Evolutionary conservation across 2,329 filamentous ascomycete species (phyloP).

Genomic region (Talaromyces atroroseus): DNA sequence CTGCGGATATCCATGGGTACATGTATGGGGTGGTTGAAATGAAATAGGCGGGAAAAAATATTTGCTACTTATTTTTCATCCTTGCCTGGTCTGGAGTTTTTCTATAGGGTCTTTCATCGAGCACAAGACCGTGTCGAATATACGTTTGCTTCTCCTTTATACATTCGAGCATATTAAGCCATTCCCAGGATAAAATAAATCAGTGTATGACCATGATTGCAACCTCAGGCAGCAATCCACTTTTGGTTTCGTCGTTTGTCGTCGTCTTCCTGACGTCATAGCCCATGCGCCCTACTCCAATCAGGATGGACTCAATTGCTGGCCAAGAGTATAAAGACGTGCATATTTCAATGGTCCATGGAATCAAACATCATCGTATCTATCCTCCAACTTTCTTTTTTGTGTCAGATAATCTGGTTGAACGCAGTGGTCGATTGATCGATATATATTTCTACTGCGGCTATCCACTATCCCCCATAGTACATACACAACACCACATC

Average conservation of each 20-base stretch:
- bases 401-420: not conserved
- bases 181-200: no score
- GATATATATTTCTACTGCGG: not conserved
- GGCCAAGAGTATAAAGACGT: not conserved
- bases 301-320: not conserved
- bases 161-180: not conserved
- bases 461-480: not conserved
- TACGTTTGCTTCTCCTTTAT: not conserved
- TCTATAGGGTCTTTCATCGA: not conserved
- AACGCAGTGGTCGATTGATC: not conserved
- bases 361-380: not conserved
- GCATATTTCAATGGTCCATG: not conserved
- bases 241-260: not conserved
- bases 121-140: not conserved
- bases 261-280: constrained; percentile 14
- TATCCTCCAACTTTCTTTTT: not conserved
- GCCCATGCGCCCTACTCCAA: not conserved
- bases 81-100: constrained; percentile 11
- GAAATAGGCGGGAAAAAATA: not conserved
- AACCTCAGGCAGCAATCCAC: not conserved
- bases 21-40: constrained; percentile 21
- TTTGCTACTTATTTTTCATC: not conserved
- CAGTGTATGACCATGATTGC: no score
- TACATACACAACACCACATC: no score
- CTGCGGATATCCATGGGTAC: constrained; percentile 23